Evolutionary conservation across 306 rosid genomes (phyloP).

Genomic region (Pterocarpus macrocarpus): DNA sequence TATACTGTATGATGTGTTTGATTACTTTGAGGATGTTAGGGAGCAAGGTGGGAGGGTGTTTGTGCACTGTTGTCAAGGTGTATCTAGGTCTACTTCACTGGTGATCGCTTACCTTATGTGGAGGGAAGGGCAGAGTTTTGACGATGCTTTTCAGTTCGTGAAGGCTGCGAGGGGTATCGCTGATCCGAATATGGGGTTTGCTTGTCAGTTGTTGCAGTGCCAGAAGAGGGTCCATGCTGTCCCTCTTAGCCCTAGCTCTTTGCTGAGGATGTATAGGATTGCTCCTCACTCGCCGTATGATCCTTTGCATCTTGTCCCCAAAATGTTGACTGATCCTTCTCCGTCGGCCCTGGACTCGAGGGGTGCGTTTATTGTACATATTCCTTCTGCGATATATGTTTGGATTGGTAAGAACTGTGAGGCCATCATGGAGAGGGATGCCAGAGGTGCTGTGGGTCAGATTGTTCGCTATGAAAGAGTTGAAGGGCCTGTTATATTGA

Average conservation of each 20-base stretch:
- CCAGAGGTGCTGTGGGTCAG: constrained; percentile 95
- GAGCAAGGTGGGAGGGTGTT: constrained; percentile 90
- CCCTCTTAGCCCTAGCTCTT: constrained; percentile 99
- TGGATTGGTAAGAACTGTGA: constrained; percentile 94
- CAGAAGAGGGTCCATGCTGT: constrained; percentile 98
- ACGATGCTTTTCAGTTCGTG: constrained; percentile 98
- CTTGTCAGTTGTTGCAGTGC: constrained; percentile 96
- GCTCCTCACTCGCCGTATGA: constrained; percentile 98
- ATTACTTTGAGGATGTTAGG: constrained; percentile 98
- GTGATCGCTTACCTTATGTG: constrained; percentile 99
- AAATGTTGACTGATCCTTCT: constrained; percentile 89
- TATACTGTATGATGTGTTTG: constrained; percentile 92
- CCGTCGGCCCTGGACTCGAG: constrained; percentile 84
- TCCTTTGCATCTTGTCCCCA: constrained; percentile 97
- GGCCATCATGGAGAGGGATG: constrained; percentile 93
- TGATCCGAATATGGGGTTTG: constrained; percentile 99
- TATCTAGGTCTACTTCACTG: constrained; percentile 94
- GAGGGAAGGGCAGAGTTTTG: constrained; percentile 99
- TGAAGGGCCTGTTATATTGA: constrained; percentile 72
- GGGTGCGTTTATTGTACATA: constrained; percentile 88
- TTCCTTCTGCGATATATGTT: constrained; percentile 85
- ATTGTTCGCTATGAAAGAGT: constrained; percentile 94
- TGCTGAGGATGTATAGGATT: constrained; percentile 90
- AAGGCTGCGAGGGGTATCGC: constrained; percentile 99
- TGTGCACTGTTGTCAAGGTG: constrained; percentile 99